These are phyloP conservation scores for Entonaema liquescens DNA, from an alignment of 495 filamentous ascomycete genomes.

Conservation along the genomic window DNA sequence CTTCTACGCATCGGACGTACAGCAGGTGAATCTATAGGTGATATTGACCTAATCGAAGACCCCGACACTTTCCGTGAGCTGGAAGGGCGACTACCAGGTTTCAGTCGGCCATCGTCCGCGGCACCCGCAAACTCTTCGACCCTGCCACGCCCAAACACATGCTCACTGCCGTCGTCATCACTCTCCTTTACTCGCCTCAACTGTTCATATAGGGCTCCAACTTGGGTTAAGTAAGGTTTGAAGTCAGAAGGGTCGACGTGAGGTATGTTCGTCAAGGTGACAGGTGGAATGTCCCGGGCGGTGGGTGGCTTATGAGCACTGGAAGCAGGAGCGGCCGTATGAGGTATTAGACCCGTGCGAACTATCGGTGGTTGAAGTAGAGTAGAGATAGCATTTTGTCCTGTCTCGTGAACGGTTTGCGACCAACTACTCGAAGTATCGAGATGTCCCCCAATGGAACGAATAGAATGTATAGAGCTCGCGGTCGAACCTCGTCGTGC, in stretches of 20 bases:
- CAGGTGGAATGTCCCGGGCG: constrained; percentile 92
- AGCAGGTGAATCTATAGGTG: constrained; percentile 60
- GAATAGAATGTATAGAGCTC: constrained; percentile 72
- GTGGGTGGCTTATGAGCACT: constrained; percentile 83
- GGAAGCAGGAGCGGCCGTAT: constrained; percentile 69
- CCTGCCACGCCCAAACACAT: constrained; percentile 54
- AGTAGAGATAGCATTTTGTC: constrained; percentile 93
- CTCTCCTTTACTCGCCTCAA: constrained; percentile 78
- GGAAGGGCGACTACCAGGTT: constrained; percentile 52
- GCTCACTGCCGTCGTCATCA: constrained; percentile 63
- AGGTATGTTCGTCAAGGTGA: constrained; percentile 88
- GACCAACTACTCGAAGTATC: constrained; percentile 67
- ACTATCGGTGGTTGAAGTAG: constrained; percentile 90
- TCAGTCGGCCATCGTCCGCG: constrained; percentile 56
- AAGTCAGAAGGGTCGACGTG: constrained; percentile 83
- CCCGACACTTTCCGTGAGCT: constrained; percentile 55
- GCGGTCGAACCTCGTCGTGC: constrained; percentile 79
- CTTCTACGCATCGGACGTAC: constrained; percentile 50
- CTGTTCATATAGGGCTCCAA: constrained; percentile 82
- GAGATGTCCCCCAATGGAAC: constrained; percentile 78
- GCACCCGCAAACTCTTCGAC: constrained; percentile 60
- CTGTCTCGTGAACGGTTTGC: constrained; percentile 73
- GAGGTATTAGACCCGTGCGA: constrained; percentile 82
- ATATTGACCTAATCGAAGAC: constrained; percentile 57
- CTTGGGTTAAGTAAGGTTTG: constrained; percentile 81